Conservation (phyloP, 2,329 filamentous ascomycete species). For the Rhynchosporium secalis region DNA sequence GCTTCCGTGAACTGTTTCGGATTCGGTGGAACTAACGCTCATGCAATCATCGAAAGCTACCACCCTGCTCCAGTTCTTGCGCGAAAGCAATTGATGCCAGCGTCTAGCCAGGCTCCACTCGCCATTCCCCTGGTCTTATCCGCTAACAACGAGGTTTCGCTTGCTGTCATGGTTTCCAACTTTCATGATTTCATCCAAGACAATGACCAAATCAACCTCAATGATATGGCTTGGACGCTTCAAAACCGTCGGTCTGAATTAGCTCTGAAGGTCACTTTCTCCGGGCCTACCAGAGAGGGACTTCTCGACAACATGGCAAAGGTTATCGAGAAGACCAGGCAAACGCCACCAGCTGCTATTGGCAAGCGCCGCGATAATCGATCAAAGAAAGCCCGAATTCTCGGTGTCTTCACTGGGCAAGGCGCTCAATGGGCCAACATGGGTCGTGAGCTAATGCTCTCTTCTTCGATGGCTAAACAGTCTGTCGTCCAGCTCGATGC, state of each 20-base stretch:
- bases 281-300: conserved; percentile 16
- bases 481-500: conserved; percentile 30
- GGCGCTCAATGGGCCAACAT: conserved; percentile 33
- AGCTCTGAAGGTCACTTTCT: conserved; percentile 15
- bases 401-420: conserved; percentile 34
- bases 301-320: conserved; percentile 16
- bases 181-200: conserved; percentile 17
- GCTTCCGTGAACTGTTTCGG: conserved; percentile 36
- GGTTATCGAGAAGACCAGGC: conserved; percentile 31
- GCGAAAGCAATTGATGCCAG: conserved; percentile 42
- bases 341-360: conserved; percentile 9
- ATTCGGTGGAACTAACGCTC: conserved; percentile 35
- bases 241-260: conserved; percentile 19
- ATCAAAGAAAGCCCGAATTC: conserved; percentile 17
- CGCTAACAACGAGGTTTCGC: conserved; percentile 20
- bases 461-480: conserved; percentile 19
- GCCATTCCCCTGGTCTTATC: conserved; percentile 19
- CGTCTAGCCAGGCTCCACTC: conserved; percentile 13
- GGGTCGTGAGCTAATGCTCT: conserved; percentile 27
- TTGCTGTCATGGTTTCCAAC: conserved; percentile 18
- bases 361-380: conserved; percentile 16
- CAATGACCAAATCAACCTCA: conserved; percentile 17
- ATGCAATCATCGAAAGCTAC: conserved; percentile 38
- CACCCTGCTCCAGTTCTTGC: conserved; percentile 55
- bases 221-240: conserved; percentile 21